phyloP scores from a whole-genome alignment of 805 yeast genomes.

The Candida lessepsii region DNA sequence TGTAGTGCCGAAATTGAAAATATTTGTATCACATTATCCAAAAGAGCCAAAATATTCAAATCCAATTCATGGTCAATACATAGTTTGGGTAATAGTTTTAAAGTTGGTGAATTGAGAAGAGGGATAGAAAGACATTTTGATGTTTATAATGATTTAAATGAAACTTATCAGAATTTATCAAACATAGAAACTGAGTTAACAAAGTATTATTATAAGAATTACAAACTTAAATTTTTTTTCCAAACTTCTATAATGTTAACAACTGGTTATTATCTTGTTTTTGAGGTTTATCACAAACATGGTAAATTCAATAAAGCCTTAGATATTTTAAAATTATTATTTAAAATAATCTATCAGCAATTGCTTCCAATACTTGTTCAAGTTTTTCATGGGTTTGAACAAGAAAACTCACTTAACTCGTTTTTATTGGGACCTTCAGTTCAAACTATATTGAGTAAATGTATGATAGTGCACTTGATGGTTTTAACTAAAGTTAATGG shows the following conservation, averaged over 20 bases:
- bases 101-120: background rate
- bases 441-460: conserved; percentile 39
- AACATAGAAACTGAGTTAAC: background rate
- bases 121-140: conserved; percentile 6
- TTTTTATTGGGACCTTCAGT: conserved; percentile 20
- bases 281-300: conserved; percentile 1
- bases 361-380: conserved; percentile 5
- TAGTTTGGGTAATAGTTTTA: background rate
- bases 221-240: conserved; percentile 9
- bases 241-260: conserved; percentile 3
- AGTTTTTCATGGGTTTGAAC: background rate
- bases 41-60: background rate
- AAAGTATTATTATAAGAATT: conserved; percentile 9
- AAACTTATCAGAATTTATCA: background rate
- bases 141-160: background rate
- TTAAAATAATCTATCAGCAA: conserved; percentile 5
- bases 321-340: conserved; percentile 2
- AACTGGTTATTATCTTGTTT: conserved; percentile 3
- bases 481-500: conserved; percentile 11
- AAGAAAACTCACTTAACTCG: conserved; percentile 1
- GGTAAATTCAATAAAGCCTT: conserved; percentile 1
- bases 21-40: background rate
- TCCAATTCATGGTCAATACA: background rate
- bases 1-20: conserved; percentile 35
- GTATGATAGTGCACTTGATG: conserved; percentile 25